Evolutionary conservation across 495 filamentous ascomycete genomes (phyloP).

Genomic region (Parmelia sp.): DNA sequence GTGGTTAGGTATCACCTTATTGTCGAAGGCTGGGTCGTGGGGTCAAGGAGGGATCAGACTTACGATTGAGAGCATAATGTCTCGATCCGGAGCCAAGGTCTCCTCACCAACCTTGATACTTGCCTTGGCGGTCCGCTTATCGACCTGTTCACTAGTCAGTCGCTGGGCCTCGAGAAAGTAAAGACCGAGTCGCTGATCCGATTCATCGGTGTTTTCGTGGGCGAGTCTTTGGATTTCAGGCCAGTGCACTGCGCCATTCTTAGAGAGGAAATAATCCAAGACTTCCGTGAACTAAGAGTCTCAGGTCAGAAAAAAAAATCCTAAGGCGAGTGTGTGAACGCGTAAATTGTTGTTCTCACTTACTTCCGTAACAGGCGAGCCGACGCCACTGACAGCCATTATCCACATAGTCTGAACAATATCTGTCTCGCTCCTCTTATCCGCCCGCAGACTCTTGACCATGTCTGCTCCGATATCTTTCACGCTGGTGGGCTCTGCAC

Average conservation of each 20-base stretch:
- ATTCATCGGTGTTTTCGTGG: conserved; percentile 29
- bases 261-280: conserved; percentile 33
- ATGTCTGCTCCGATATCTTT: not conserved
- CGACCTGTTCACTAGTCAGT: conserved; percentile 15
- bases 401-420: conserved; percentile 9
- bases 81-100: not conserved
- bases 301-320: no score
- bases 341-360: no score
- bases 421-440: not conserved
- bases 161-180: conserved; percentile 25
- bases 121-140: conserved; percentile 6
- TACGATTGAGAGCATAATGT: conserved; percentile 1
- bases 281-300: conserved; percentile 40
- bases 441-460: conserved; percentile 1
- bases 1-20: not conserved
- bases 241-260: conserved; percentile 42
- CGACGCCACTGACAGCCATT: conserved; percentile 32
- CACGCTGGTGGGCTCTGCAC: not conserved
- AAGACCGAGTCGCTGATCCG: conserved; percentile 9
- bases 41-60: not conserved
- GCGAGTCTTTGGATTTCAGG: conserved; percentile 44
- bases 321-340: no score
- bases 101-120: not conserved
- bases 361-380: conserved; percentile 35
- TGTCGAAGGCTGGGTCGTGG: no score